Evolutionary conservation across 148 eudicot species (phyloP), one percentile per base, ranked within the genome.

Genomic region (Heliamphora exappendiculata): DNA sequence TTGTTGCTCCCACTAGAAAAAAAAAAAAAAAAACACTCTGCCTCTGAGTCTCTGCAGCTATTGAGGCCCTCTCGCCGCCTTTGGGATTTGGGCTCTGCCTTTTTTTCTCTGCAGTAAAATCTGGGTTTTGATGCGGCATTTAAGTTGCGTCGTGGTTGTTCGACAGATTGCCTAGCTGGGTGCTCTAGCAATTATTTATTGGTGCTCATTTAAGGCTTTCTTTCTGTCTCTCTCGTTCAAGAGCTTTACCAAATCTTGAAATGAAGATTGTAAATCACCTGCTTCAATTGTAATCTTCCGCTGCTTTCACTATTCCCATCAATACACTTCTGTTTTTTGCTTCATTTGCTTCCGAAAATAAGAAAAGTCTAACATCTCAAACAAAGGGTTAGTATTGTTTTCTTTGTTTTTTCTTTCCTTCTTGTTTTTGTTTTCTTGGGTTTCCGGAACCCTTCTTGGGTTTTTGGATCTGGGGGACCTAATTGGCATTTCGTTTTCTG

Each of bases 11-110:
- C 0, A 31, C 36, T 20, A 22, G 51, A 44, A 44, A 14, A 39
- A n/a, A n/a, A n/a, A n/a, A n/a, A n/a, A n/a, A n/a, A n/a, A n/a
- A n/a, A n/a, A n/a, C n/a, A n/a, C n/a, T 3, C 36, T 22, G 41
- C 49, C 36, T 53, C 72, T 70, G 69, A 5, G 39, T 47, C 66
- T 60, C 31, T 68, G 70, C 68, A 55, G 75, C 73, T 70, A 29
- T 79, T 82, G 72, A 55, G 75, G 76, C 78, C 33, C 42, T 45
- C 22, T 74, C 59, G 78, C 79, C 76, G 81, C 63, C 65, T 60
- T 28, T 31, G 65, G 66, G 29, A n/a, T 76, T 70, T 55, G n/a
- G 73, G 59, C 58, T 26, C 55, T 42, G 60, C 76, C 67, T 44
- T 33, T 63, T 26, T 57, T 29, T 9, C 59, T 47, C 76, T 77